phyloP scores from a whole-genome alignment of 2,329 filamentous ascomycete genomes.

The Pseudogymnoascus sp. region DNA sequence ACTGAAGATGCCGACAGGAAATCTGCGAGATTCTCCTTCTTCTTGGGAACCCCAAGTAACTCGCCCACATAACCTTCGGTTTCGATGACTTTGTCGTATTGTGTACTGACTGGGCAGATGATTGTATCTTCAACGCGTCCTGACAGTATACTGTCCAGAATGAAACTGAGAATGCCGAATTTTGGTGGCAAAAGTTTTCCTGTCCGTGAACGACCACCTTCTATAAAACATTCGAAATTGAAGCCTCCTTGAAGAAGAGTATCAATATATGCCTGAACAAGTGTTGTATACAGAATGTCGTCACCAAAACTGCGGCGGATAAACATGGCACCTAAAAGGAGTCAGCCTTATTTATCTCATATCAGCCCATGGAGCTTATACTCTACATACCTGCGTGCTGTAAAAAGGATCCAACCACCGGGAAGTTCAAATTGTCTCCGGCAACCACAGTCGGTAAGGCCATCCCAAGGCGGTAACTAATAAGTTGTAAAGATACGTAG shows the following conservation, averaged over 20 bases:
- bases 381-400: conserved; percentile 65
- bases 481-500: conserved; percentile 88
- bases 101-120: conserved; percentile 90
- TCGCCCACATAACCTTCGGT: conserved; percentile 95
- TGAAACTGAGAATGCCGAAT: conserved; percentile 87
- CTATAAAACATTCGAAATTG: conserved; percentile 96
- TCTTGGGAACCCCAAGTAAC: conserved; percentile 86
- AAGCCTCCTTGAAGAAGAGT: conserved; percentile 82
- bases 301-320: conserved; percentile 89
- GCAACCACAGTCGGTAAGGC: conserved; percentile 86
- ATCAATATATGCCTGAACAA: conserved; percentile 96
- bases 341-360: conserved; percentile 5
- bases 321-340: conserved; percentile 68
- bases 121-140: conserved; percentile 84
- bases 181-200: conserved; percentile 91
- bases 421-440: conserved; percentile 94
- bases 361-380: neutral
- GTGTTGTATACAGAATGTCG: conserved; percentile 77
- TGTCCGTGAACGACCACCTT: conserved; percentile 85
- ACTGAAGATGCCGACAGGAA: conserved; percentile 84
- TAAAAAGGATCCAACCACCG: conserved; percentile 77
- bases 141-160: conserved; percentile 82
- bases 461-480: conserved; percentile 88
- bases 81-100: conserved; percentile 98
- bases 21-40: conserved; percentile 84